Percentiles rank a stretch among this genome's conserved stretches.
phyloP scores from a whole-genome alignment of 176 grass and related monocot genomes.

The Musa acuminata region DNA sequence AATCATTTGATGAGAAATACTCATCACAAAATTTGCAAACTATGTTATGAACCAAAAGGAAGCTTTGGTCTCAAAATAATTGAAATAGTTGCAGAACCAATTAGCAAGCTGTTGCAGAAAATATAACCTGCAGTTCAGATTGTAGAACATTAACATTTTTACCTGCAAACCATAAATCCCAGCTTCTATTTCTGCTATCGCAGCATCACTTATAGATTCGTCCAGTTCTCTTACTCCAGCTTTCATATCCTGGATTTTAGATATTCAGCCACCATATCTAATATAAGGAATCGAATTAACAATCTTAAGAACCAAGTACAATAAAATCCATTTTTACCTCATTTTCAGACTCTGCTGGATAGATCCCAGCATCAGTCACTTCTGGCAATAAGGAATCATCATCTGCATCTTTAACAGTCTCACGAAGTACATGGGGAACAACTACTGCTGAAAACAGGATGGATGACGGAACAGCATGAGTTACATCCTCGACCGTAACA shows the following conservation, averaged over 20 bases:
- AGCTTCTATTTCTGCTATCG: conserved; percentile 75
- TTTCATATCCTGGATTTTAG: conserved; percentile 41
- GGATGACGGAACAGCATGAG: conserved; percentile 35
- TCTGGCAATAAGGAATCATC: conserved; percentile 19
- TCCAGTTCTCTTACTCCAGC: conserved; percentile 31
- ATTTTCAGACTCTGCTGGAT: conserved; percentile 24
- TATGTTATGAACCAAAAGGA: background rate
- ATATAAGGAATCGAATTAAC: background rate
- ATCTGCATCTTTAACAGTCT: conserved; percentile 29
- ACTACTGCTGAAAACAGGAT: conserved; percentile 28
- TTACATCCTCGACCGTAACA: conserved; percentile 54
- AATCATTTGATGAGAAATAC: too few relatives aligned
- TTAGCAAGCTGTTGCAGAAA: background rate
- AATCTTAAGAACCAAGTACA: background rate
- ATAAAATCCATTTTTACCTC: conserved; percentile 27
- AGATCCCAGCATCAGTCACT: conserved; percentile 27
- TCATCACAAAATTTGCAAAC: background rate
- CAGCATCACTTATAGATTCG: conserved; percentile 50
- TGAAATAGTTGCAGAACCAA: background rate
- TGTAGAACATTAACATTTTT: background rate
- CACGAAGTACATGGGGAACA: conserved; percentile 38
- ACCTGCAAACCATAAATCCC: conserved; percentile 94
- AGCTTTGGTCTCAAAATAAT: background rate
- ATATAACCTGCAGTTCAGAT: background rate
- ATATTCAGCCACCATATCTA: background rate